These are phyloP conservation scores for Geotrichum histeridarum DNA, from an alignment of 1,139 yeast genomes.

Conservation along the genomic window DNA sequence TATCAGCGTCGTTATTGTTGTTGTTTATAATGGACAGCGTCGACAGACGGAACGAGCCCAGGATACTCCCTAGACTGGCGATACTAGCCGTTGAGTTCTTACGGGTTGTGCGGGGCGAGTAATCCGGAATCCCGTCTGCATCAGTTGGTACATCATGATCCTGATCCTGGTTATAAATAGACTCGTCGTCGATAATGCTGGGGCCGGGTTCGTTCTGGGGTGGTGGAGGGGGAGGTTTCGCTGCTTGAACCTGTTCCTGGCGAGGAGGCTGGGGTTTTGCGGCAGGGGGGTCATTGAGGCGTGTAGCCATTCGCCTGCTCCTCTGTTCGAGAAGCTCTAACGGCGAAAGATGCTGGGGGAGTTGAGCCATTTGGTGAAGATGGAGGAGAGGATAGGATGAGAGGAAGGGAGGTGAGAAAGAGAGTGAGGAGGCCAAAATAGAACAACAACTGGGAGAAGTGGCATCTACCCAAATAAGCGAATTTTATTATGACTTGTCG, in stretches of 20 bases:
- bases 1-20: conserved; percentile 7
- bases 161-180: background rate
- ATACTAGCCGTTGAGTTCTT: conserved; percentile 15
- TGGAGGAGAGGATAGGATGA: too few relatives aligned
- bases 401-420: too few relatives aligned
- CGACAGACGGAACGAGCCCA: conserved; percentile 32
- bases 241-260: background rate
- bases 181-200: background rate
- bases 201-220: background rate
- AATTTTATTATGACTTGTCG: too few relatives aligned
- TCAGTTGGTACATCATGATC: background rate
- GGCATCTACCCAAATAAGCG: too few relatives aligned
- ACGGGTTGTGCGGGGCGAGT: conserved; percentile 7
- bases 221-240: background rate
- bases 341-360: conserved; percentile 28
- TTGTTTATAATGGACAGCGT: conserved; percentile 22
- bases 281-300: conserved; percentile 17
- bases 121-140: background rate
- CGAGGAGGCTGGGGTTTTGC: background rate
- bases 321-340: conserved; percentile 32
- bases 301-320: conserved; percentile 30
- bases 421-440: too few relatives aligned
- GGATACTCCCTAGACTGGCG: conserved; percentile 27
- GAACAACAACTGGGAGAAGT: too few relatives aligned
- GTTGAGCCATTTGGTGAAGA: conserved; percentile 12